Evolutionary conservation across 2,329 filamentous ascomycete species (phyloP).

Genomic region (Dothiorella sarmentorum): DNA sequence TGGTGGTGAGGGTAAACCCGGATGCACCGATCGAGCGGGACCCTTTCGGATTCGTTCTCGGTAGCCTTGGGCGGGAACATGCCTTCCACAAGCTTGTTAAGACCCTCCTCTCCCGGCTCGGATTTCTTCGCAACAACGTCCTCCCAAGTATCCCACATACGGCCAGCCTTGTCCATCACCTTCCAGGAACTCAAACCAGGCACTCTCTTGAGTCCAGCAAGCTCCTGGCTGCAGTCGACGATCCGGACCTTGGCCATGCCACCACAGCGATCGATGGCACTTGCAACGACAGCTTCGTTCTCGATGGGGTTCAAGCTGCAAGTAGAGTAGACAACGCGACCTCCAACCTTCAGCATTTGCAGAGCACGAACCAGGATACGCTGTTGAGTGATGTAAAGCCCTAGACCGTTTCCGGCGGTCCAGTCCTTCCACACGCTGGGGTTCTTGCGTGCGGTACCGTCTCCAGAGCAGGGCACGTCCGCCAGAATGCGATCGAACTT

Average conservation of each 20-base stretch:
- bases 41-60: conserved; percentile 51
- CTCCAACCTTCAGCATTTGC: conserved; percentile 93
- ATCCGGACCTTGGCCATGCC: conserved; percentile 77
- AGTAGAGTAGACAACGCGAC: conserved; percentile 93
- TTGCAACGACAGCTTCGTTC: conserved; percentile 87
- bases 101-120: conserved; percentile 43
- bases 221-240: conserved; percentile 73
- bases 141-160: conserved; percentile 76
- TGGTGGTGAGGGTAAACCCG: conserved; percentile 92
- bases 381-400: conserved; percentile 81
- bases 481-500: conserved; percentile 97
- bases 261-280: conserved; percentile 86
- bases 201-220: conserved; percentile 72
- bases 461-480: conserved; percentile 94
- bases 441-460: conserved; percentile 93
- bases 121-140: conserved; percentile 71
- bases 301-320: conserved; percentile 99
- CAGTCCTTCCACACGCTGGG: conserved; percentile 92
- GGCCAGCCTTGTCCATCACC: conserved; percentile 81
- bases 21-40: conserved; percentile 88
- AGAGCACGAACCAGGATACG: conserved; percentile 87
- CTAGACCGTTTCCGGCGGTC: conserved; percentile 81
- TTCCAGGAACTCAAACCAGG: conserved; percentile 80
- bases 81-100: conserved; percentile 68
- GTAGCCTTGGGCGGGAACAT: conserved; percentile 73